phyloP scores from a whole-genome alignment of 441 rosid genomes.

The Euphorbia celastroides region DNA sequence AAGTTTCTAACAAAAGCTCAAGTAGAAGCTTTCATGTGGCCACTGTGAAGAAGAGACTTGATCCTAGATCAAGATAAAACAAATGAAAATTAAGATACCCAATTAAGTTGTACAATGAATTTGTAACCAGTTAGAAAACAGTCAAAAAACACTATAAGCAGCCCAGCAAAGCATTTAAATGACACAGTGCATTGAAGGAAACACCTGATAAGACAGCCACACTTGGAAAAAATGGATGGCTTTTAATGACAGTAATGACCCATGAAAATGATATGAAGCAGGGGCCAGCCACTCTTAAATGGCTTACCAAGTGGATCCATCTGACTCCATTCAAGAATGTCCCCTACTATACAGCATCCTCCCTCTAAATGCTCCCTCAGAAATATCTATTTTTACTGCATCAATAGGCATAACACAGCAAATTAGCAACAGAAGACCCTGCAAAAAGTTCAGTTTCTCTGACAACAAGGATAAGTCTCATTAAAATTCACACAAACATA shows the following conservation, averaged over 20 bases:
- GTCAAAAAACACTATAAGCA: background rate
- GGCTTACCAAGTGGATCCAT: slow-evolving; percentile 2
- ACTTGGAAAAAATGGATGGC: background rate
- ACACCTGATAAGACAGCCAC: background rate
- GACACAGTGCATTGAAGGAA: background rate
- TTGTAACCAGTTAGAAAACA: background rate
- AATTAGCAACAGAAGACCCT: background rate
- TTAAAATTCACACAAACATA: too few relatives aligned
- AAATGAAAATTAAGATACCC: background rate
- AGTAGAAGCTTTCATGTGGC: background rate
- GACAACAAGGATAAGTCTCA: background rate
- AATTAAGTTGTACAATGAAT: background rate
- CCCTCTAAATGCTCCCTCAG: background rate
- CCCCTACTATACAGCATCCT: background rate
- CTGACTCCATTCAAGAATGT: background rate
- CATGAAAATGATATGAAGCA: background rate
- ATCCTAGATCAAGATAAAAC: background rate
- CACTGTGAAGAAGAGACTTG: background rate
- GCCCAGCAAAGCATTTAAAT: background rate
- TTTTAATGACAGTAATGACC: background rate
- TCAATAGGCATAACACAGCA: background rate
- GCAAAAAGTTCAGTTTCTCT: background rate
- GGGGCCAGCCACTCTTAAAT: slow-evolving; percentile 8
- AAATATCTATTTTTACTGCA: background rate
- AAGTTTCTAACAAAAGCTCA: background rate